These are phyloP conservation scores for Rheum nobile DNA, from an alignment of 148 eudicot genomes.

Conservation along the genomic window DNA sequence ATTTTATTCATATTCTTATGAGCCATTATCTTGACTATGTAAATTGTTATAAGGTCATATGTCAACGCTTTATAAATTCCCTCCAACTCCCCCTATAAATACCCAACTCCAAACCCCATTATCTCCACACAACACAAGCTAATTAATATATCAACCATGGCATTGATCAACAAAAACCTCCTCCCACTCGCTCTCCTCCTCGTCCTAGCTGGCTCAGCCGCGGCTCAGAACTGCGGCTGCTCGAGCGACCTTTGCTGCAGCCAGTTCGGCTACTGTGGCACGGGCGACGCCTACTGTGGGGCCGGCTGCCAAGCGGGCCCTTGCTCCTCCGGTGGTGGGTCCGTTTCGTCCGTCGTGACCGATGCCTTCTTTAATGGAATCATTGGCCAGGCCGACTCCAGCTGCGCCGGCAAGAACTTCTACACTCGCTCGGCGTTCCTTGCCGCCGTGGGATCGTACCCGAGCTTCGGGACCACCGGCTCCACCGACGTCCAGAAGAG, in stretches of 20 bases:
- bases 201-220: neutral
- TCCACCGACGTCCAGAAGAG: conserved; percentile 15
- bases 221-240: conserved; percentile 9
- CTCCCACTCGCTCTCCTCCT: neutral
- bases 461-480: conserved; percentile 17
- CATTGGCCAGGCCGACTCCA: neutral
- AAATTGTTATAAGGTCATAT: too few species aligned
- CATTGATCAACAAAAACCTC: neutral
- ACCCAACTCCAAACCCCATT: neutral
- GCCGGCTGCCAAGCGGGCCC: conserved; percentile 9
- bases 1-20: too few species aligned
- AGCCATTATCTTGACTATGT: too few species aligned
- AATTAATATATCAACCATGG: neutral
- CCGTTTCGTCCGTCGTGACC: conserved; percentile 13
- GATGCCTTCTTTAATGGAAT: conserved; percentile 4
- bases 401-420: conserved; percentile 4
- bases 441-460: conserved; percentile 8
- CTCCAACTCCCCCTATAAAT: neutral
- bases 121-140: neutral
- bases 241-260: conserved; percentile 2
- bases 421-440: conserved; percentile 15
- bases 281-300: conserved; percentile 6
- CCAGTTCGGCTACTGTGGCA: conserved; percentile 9
- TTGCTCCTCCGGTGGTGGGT: neutral
- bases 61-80: neutral